Evolutionary conservation across 257 asterid species (phyloP).

Genomic region (Solanum piurae): DNA sequence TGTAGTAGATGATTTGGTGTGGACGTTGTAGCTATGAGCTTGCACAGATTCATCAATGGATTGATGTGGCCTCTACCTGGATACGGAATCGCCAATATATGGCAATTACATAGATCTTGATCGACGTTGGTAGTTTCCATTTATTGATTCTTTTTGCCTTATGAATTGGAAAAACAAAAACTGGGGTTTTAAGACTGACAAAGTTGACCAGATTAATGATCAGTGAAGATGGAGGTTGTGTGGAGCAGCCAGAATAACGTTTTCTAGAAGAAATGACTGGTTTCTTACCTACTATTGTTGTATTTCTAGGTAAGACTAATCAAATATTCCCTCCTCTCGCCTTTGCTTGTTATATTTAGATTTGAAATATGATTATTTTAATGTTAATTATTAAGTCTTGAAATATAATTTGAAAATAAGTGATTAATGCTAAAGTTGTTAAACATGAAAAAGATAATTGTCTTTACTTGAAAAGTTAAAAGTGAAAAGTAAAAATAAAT

Average conservation of each 20-base stretch:
- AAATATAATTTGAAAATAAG: no score
- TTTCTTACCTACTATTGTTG: background rate
- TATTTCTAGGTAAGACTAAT: background rate
- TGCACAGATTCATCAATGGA: slow-evolving; percentile 25
- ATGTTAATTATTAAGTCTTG: background rate
- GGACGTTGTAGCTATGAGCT: background rate
- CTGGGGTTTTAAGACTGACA: background rate
- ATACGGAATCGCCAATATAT: slow-evolving; percentile 6
- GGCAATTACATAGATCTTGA: background rate
- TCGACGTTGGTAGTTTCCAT: background rate
- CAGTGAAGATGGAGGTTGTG: background rate
- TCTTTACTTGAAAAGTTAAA: no score
- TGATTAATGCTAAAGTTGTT: no score
- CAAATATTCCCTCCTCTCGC: background rate
- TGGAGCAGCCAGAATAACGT: background rate
- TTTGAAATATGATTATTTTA: no score
- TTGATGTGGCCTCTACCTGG: slow-evolving; percentile 16
- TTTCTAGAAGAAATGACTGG: background rate
- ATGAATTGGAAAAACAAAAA: background rate
- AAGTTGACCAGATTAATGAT: background rate
- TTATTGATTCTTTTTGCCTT: background rate
- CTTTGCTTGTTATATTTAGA: no score
- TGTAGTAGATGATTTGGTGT: background rate
- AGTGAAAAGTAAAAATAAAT: no score
- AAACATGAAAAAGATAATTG: no score